Percentiles rank a stretch among this genome's conserved stretches.
Evolutionary conservation across 2,329 filamentous ascomycete genomes (phyloP).

Genomic region (Fusarium irregulare): DNA sequence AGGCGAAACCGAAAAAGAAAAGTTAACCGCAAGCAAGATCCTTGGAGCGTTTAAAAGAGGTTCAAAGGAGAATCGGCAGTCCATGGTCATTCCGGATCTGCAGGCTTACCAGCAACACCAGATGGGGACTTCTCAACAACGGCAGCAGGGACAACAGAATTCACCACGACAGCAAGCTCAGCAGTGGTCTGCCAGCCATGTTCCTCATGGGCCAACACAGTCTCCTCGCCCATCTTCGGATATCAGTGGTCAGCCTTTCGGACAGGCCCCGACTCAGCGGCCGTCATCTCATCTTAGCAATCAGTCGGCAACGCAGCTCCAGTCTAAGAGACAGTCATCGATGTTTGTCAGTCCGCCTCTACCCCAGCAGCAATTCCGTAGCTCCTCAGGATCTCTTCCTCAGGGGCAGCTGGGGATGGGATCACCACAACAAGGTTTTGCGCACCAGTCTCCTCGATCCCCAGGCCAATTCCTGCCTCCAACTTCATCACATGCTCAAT

Average conservation of each 20-base stretch:
- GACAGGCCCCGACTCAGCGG: constrained; percentile 28
- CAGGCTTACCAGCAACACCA: constrained; percentile 40
- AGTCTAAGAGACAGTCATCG: constrained; percentile 32
- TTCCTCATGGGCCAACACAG: constrained; percentile 12
- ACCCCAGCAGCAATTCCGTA: constrained; percentile 33
- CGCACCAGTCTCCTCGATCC: constrained; percentile 17
- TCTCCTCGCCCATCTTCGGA: constrained; percentile 23
- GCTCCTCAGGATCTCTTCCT: constrained; percentile 5
- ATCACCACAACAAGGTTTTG: constrained; percentile 18
- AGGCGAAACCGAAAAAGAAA: constrained; percentile 32
- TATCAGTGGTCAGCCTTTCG: constrained; percentile 21
- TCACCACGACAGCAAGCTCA: constrained; percentile 1
- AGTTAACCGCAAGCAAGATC: constrained; percentile 46
- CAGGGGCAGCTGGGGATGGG: constrained; percentile 13
- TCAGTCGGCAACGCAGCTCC: constrained; percentile 23
- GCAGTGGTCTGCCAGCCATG: constrained; percentile 22
- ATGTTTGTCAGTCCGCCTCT: constrained; percentile 33
- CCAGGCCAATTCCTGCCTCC: constrained; percentile 9
- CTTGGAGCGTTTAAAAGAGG: constrained; percentile 50
- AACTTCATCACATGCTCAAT: neutral
- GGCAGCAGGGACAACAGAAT: constrained; percentile 9
- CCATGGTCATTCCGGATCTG: constrained; percentile 19
- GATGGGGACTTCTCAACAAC: constrained; percentile 27
- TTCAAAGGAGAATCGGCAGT: constrained; percentile 46
- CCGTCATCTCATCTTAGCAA: constrained; percentile 30